Base-by-base conservation (phyloP, 164 flowering plant genomes). In the Sextonia rubra region DNA sequence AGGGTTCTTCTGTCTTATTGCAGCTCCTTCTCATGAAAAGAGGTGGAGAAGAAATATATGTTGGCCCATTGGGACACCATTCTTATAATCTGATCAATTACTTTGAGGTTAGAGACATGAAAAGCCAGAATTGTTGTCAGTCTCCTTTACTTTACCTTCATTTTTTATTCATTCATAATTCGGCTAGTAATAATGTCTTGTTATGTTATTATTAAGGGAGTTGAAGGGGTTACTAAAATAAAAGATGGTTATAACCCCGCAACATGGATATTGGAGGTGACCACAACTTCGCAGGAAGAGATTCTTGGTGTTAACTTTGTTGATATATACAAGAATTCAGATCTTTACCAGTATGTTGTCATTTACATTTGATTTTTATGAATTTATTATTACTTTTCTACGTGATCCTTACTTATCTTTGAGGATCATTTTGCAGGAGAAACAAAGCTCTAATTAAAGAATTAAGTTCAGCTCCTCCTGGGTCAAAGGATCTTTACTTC, bases 181-280 rank as follows among this genome's bases (percentile, higher is more conserved):
- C n/a, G n/a, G n/a, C n/a, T n/a, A n/a, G n/a, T n/a, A n/a, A n/a
- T n/a, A n/a, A n/a, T n/a, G n/a, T n/a, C n/a, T n/a, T n/a, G n/a
- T n/a, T n/a, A n/a, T n/a, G n/a, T n/a, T n/a, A n/a, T n/a, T n/a
- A 4, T 77, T 15, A 68, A 84, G 86, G 80, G 69, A 49, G 64
- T 82, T 56, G 47, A 74, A 56, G 87, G 87, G 68, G 79, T 84
- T 27, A 49, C 68, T 60, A 84, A 74, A 65, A 84, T 82, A 44
- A 80, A 66, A 60, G 85, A 80, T 12, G 77, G 85, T 26, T 82
- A 84, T 64, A 84, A 84, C 64, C 87, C 87, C 1, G 87, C 87
- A 68, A 80, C 87, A 14, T 84, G 87, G 87, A 80, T 84, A 85
- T 62, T 84, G 77, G 87, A 84, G 76, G 80, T 82, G 23, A 78